phyloP scores from a whole-genome alignment of 2,329 filamentous ascomycete genomes.

The Trichoderma hamatum region DNA sequence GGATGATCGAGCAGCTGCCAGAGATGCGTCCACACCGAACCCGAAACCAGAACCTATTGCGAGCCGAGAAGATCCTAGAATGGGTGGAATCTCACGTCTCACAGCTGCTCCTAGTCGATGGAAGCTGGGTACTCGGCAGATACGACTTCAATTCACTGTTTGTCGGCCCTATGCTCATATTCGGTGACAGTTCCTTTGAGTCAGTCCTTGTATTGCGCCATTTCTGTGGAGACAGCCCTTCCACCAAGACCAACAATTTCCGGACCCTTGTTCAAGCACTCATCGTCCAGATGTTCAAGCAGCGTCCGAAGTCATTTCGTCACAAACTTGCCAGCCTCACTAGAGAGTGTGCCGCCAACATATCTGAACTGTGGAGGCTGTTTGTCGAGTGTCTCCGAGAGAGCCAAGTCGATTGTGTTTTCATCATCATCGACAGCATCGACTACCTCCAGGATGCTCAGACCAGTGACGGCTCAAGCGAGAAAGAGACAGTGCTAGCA shows the following conservation, averaged over 20 bases:
- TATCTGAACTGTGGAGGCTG: not conserved
- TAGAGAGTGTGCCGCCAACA: not conserved
- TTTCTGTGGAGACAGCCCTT: not conserved
- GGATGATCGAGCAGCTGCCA: not conserved
- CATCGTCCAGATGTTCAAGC: not conserved
- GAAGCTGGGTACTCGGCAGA: not conserved
- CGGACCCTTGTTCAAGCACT: not conserved
- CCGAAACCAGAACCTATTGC: not conserved
- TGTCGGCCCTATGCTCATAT: not conserved
- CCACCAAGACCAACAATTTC: not conserved
- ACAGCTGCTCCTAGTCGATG: not conserved
- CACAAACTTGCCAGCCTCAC: not conserved
- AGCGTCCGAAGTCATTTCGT: not conserved
- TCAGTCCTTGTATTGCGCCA: not conserved
- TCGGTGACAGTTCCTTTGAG: not conserved
- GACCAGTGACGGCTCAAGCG: conserved; percentile 30
- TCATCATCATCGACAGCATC: not conserved
- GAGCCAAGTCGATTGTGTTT: not conserved
- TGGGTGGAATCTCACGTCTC: not conserved
- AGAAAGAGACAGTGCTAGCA: not conserved
- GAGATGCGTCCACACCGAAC: not conserved
- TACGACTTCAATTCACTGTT: not conserved
- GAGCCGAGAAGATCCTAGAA: not conserved
- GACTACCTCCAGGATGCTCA: not conserved
- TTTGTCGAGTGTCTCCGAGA: not conserved